Evolutionary conservation across 1,284 basidiomycete species (phyloP).

Genomic region (Naganishia sp.): DNA sequence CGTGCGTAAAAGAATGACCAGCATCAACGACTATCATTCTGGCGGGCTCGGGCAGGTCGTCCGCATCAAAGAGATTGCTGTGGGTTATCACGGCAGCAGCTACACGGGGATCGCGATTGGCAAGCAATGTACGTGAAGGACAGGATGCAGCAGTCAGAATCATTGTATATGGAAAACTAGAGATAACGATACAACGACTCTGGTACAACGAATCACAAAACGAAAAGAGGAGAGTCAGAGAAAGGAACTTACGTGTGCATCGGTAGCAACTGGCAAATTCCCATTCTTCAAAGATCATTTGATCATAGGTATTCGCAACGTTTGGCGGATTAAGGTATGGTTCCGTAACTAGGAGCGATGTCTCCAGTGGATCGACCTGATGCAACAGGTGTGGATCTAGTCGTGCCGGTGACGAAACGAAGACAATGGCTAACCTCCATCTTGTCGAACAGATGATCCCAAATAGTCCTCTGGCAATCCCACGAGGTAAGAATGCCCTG

Average conservation of each 20-base stretch:
- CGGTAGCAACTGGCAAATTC: slow-evolving; percentile 82
- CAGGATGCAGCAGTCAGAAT: background rate
- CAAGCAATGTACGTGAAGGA: background rate
- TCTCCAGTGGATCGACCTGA: slow-evolving; percentile 70
- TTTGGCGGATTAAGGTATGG: slow-evolving; percentile 90
- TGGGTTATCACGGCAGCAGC: slow-evolving; percentile 75
- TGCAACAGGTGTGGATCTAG: background rate
- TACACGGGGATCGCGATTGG: slow-evolving; percentile 46
- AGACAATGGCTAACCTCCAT: slow-evolving; percentile 11
- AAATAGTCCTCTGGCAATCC: slow-evolving; percentile 87
- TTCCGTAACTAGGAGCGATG: slow-evolving; percentile 82
- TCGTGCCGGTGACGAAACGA: background rate
- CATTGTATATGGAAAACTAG: slow-evolving; percentile 4
- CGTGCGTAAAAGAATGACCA: slow-evolving; percentile 89
- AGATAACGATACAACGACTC: background rate
- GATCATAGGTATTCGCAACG: slow-evolving; percentile 85
- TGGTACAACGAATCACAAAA: background rate
- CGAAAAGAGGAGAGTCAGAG: background rate
- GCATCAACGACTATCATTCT: slow-evolving; percentile 82
- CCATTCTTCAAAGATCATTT: slow-evolving; percentile 94
- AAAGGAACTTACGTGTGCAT: slow-evolving; percentile 67
- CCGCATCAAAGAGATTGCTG: slow-evolving; percentile 64
- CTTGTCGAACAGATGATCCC: slow-evolving; percentile 79
- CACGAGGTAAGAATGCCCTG: slow-evolving; percentile 88
- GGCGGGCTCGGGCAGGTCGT: slow-evolving; percentile 62